Evolutionary conservation across 2,329 filamentous ascomycete genomes (phyloP).

Genomic region (Fusarium beomiforme): DNA sequence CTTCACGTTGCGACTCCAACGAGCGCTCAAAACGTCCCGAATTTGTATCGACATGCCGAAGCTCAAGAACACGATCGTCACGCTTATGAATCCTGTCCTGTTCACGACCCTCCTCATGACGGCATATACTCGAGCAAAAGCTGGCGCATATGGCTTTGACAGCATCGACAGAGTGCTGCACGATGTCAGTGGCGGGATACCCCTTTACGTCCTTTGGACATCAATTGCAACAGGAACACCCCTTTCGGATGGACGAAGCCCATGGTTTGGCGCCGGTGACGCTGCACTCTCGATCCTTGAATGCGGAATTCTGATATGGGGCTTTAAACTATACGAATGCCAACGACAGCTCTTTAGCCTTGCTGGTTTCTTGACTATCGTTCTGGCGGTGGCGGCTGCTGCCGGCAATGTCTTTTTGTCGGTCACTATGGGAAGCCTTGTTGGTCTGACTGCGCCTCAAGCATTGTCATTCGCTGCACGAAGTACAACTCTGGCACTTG

Average conservation of each 20-base stretch:
- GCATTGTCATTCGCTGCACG: constrained; percentile 60
- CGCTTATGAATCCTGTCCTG: constrained; percentile 60
- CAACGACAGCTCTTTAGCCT: constrained; percentile 57
- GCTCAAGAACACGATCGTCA: constrained; percentile 48
- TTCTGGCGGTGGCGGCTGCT: constrained; percentile 51
- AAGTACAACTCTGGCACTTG: constrained; percentile 61
- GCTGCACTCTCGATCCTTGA: constrained; percentile 60
- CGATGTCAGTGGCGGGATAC: constrained; percentile 48
- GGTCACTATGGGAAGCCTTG: constrained; percentile 48
- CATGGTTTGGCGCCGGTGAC: constrained; percentile 59
- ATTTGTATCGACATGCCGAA: constrained; percentile 7
- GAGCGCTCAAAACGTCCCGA: constrained; percentile 44
- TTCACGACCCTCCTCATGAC: constrained; percentile 57
- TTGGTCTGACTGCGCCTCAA: constrained; percentile 50
- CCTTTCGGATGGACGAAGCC: constrained; percentile 23
- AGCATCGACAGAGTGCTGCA: constrained; percentile 45
- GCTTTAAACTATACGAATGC: constrained; percentile 63
- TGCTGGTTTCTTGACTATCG: constrained; percentile 52
- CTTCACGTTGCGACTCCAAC: constrained; percentile 51
- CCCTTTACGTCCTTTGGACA: constrained; percentile 51
- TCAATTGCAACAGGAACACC: constrained; percentile 8
- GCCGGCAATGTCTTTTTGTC: constrained; percentile 55
- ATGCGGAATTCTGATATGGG: constrained; percentile 62
- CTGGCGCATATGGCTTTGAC: constrained; percentile 41
- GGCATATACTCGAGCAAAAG: constrained; percentile 55